Evolutionary conservation across 176 grass and related monocot genomes (phyloP), one percentile per base, ranked within the genome.

Genomic region (Musa beccarii): DNA sequence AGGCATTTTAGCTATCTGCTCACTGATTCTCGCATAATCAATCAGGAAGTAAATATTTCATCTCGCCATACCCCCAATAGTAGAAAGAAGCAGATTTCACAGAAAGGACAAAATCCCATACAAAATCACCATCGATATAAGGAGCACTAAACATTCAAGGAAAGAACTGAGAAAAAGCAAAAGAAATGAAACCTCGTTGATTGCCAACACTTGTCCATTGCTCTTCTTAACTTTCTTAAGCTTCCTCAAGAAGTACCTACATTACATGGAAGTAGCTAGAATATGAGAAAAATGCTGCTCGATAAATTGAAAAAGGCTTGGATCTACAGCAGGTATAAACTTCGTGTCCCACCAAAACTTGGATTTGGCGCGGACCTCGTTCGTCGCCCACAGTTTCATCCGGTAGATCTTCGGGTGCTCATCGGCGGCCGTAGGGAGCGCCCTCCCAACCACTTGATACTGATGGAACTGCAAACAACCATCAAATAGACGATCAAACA

Each of bases 211-310:
- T 55, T 96, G 93, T 19, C 93, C 93, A 49, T 92, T 96, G 73
- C 89, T 88, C 89, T 96, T 96, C 87, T 96, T 96, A 17, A 96
- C 93, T 71, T 88, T 96, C 89, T 96, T 96, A 3, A 96, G 83
- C 89, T 96, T 96, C 66, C 93, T 92, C 13, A 92, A 54, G 83
- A 96, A 96, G 83, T 96, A 96, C 93, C 93, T 96, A 73, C 66
- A 13, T 66, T 66, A 21, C 8, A 10, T 63, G 8, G 20, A 19
- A 23, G 3, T 63, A 23, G 7, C n/a, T 23, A 63, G 0, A 11
- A 10, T 10, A 9, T 63, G 6, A 63, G 6, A 63, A 20, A 63
- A 22, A 22, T 5, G 19, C 10, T 23, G 19, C n/a, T 20, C n/a
- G 22, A 63, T 22, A 20, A 63, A 63, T 43, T 0, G 10, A 7